Conservation (phyloP, 2,329 filamentous ascomycete genomes). For the Cercospora zeina region DNA sequence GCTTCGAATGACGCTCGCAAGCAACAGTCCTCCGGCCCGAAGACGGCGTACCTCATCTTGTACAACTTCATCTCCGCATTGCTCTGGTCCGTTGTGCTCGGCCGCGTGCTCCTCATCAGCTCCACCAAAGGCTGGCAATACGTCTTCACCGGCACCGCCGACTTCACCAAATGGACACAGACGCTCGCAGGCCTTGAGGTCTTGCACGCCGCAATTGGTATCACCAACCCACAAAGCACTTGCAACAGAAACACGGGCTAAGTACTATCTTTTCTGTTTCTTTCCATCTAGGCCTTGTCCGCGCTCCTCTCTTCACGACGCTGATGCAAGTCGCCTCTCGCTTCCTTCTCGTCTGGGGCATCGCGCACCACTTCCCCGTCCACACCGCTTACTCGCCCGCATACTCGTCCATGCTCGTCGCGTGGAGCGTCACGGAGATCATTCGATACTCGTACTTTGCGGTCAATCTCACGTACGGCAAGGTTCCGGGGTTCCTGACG, state of each 20-base stretch:
- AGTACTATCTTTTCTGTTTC: constrained; percentile 14
- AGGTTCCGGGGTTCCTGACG: constrained; percentile 64
- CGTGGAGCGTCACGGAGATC: constrained; percentile 89
- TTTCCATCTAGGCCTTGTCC: constrained; percentile 68
- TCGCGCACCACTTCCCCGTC: constrained; percentile 72
- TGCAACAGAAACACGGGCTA: constrained; percentile 15
- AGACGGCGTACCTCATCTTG: constrained; percentile 66
- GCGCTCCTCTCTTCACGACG: constrained; percentile 81
- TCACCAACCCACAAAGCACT: constrained; percentile 28
- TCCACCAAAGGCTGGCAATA: constrained; percentile 48
- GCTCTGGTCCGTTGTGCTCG: constrained; percentile 77
- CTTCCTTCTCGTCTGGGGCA: constrained; percentile 83
- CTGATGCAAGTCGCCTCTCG: constrained; percentile 86
- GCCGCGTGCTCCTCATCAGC: constrained; percentile 62
- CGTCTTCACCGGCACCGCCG: constrained; percentile 63
- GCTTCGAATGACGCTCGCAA: constrained; percentile 14
- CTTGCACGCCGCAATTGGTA: constrained; percentile 75
- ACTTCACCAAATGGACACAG: constrained; percentile 77
- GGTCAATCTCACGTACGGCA: constrained; percentile 60
- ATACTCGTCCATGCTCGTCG: constrained; percentile 77
- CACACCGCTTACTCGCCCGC: constrained; percentile 58
- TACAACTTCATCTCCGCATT: constrained; percentile 81
- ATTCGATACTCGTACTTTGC: constrained; percentile 92
- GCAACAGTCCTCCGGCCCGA: constrained; percentile 35
- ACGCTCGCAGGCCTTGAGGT: constrained; percentile 81